phyloP scores from a whole-genome alignment of 179 eudicot genomes.

The Spergularia azorica region DNA sequence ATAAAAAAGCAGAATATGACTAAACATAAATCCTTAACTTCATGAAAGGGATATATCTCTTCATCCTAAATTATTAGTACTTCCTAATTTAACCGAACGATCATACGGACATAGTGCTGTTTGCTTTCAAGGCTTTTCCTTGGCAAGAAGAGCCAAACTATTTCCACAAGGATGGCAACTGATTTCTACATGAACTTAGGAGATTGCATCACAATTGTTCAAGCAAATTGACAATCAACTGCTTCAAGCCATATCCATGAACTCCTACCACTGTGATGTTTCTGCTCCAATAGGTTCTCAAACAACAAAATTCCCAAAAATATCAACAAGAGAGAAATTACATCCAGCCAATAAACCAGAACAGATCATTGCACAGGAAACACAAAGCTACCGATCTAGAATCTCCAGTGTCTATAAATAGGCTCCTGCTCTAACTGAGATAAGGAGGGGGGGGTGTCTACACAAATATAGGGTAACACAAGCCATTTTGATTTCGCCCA shows the following conservation, averaged over 20 bases:
- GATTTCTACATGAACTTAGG: neutral
- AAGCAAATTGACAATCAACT: neutral
- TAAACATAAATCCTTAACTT: slow-evolving; percentile 1
- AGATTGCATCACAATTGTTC: slow-evolving; percentile 4
- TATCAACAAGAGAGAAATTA: neutral
- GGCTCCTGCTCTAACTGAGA: neutral
- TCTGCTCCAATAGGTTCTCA: neutral
- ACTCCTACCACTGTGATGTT: neutral
- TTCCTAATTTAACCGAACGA: neutral
- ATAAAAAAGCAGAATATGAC: neutral
- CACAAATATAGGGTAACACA: neutral
- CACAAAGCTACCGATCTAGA: neutral
- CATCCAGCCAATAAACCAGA: neutral
- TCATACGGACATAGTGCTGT: neutral
- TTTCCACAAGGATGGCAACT: neutral
- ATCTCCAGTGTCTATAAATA: neutral
- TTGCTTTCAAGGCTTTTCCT: neutral
- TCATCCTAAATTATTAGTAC: neutral
- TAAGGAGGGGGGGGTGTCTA: neutral
- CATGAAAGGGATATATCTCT: neutral
- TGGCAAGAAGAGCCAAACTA: neutral
- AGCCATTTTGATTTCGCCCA: neutral
- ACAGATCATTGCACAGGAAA: neutral
- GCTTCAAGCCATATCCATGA: neutral
- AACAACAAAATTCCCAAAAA: neutral